A percentile compares a stretch with the other conserved stretches of the same genome.
These are phyloP conservation scores for Fusarium paranaense DNA, from an alignment of 2,329 filamentous ascomycete genomes.

Conservation along the genomic window DNA sequence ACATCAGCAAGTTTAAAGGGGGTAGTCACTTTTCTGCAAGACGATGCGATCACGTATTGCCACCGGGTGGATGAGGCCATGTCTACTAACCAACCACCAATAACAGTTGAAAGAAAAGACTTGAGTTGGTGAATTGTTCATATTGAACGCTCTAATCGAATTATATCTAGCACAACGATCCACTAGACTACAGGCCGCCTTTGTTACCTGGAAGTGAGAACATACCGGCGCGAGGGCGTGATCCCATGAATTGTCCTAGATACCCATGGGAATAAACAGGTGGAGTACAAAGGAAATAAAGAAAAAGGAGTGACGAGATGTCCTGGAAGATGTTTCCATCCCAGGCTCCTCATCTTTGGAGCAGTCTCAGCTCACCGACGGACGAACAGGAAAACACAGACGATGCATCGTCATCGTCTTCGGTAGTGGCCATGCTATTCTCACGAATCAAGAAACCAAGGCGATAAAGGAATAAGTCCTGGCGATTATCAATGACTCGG, in stretches of 20 bases:
- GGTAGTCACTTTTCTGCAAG: neutral
- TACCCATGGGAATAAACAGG: neutral
- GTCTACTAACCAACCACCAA: neutral
- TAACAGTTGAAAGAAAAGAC: neutral
- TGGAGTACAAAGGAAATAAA: neutral
- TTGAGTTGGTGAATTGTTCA: no score
- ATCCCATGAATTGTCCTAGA: neutral
- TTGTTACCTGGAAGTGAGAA: neutral
- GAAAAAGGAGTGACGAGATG: neutral
- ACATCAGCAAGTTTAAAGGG: neutral
- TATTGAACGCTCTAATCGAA: neutral
- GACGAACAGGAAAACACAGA: neutral
- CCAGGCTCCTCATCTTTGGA: neutral
- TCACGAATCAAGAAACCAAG: neutral
- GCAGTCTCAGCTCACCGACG: neutral
- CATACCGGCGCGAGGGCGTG: no score
- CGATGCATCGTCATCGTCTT: neutral
- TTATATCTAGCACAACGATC: neutral
- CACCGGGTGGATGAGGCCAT: neutral
- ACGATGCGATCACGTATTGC: neutral
- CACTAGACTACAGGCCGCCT: accelerated
- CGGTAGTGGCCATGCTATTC: neutral
- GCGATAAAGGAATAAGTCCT: neutral
- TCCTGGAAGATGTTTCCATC: neutral
- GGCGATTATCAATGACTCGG: neutral